Percentiles rank a stretch among this genome's conserved stretches.
Conservation (phyloP, 1,284 basidiomycete genomes). For the Apiotrichum mycotoxinovorans region DNA sequence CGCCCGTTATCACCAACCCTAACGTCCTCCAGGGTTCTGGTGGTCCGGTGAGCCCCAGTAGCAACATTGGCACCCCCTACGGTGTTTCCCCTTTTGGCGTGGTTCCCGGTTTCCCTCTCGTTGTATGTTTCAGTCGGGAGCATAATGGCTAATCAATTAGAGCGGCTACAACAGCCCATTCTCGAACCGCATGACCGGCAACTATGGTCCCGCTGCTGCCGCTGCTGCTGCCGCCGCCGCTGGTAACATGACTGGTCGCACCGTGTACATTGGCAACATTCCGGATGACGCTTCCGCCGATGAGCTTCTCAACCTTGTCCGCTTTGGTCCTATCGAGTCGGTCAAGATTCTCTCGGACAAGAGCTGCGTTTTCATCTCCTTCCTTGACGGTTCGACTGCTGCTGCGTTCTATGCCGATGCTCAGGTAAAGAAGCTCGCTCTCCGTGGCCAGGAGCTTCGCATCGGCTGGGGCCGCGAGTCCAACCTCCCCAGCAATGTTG, state of each 20-base stretch:
- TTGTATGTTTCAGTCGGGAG: constrained; percentile 5
- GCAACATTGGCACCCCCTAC: neutral
- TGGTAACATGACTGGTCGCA: constrained; percentile 70
- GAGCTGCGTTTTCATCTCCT: constrained; percentile 95
- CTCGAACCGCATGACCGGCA: constrained; percentile 53
- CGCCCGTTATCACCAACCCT: constrained; percentile 6
- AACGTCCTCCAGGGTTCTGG: neutral
- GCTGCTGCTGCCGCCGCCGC: constrained; percentile 70
- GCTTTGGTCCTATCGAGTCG: constrained; percentile 93
- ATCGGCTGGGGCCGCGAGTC: constrained; percentile 94
- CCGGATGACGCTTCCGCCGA: constrained; percentile 95
- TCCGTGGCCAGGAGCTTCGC: constrained; percentile 89
- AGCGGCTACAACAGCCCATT: constrained; percentile 14
- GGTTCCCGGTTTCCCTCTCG: constrained; percentile 16
- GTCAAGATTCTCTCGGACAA: constrained; percentile 96
- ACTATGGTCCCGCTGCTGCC: constrained; percentile 60
- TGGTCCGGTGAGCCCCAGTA: neutral
- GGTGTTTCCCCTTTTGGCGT: constrained; percentile 4
- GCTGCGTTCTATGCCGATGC: constrained; percentile 94
- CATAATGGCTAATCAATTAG: constrained; percentile 3
- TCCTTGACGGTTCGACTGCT: constrained; percentile 84
- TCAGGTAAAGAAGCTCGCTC: constrained; percentile 80
- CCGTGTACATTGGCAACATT: constrained; percentile 95
- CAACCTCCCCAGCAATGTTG: constrained; percentile 77
- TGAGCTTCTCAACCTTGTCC: constrained; percentile 94